Conservation (phyloP, 345 rosid species). For the Alliaria petiolata region DNA sequence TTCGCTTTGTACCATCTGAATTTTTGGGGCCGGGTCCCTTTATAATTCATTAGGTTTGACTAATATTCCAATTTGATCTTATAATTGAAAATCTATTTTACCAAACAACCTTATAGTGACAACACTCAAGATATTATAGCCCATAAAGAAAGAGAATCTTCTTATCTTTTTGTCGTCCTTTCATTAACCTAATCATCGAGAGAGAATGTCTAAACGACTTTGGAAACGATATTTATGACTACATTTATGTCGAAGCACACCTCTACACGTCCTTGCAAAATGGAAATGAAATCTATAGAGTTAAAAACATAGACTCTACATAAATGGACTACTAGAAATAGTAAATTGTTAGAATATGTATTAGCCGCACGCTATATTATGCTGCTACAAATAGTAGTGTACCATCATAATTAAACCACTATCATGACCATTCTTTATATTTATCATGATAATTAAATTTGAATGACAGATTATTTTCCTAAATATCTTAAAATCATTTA, state of each 20-base stretch:
- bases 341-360: background rate
- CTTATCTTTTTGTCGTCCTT: constrained; percentile 28
- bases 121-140: constrained; percentile 18
- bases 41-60: constrained; percentile 27
- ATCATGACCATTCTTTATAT: background rate
- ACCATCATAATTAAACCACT: background rate
- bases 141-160: constrained; percentile 28
- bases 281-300: background rate
- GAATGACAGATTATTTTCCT: background rate
- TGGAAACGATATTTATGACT: constrained; percentile 11
- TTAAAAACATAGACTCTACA: constrained; percentile 7
- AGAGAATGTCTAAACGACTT: constrained; percentile 16
- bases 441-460: too few relatives aligned
- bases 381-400: background rate
- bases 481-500: too few relatives aligned
- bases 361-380: background rate
- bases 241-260: constrained; percentile 20
- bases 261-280: constrained; percentile 11
- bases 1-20: constrained; percentile 26
- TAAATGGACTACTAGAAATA: background rate
- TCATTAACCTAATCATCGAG: constrained; percentile 24
- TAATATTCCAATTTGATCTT: constrained; percentile 22
- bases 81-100: constrained; percentile 32
- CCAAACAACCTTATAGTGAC: constrained; percentile 31
- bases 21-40: constrained; percentile 32